phyloP scores from a whole-genome alignment of 345 rosid genomes.

The Euclidium syriacum region DNA sequence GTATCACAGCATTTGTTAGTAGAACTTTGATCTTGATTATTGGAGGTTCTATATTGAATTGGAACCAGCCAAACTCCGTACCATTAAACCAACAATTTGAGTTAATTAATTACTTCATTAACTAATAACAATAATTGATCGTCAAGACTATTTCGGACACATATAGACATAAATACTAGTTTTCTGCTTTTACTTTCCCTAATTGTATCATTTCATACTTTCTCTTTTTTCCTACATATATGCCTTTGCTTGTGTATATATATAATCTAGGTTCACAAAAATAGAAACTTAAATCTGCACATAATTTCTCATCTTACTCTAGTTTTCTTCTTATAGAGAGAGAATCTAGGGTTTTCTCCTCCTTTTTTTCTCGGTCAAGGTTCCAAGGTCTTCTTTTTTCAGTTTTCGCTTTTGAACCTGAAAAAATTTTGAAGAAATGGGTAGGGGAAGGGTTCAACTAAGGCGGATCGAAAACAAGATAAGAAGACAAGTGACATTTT shows the following conservation, averaged over 20 bases:
- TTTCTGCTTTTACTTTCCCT: slow-evolving; percentile 23
- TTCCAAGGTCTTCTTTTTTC: background rate
- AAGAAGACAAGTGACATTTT: slow-evolving; percentile 97
- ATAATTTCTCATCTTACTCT: slow-evolving; percentile 8
- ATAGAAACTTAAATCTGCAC: slow-evolving; percentile 2
- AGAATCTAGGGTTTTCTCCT: slow-evolving; percentile 25
- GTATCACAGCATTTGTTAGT: slow-evolving; percentile 5
- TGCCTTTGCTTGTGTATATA: background rate
- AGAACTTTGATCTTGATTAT: background rate
- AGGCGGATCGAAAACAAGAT: slow-evolving; percentile 98
- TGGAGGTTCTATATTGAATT: slow-evolving; percentile 4
- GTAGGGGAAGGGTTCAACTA: slow-evolving; percentile 97
- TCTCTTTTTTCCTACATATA: slow-evolving; percentile 12
- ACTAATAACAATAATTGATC: slow-evolving; percentile 6
- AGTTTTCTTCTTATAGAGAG: slow-evolving; percentile 2
- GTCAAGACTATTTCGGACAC: slow-evolving; percentile 18
- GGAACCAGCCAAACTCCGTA: slow-evolving; percentile 9
- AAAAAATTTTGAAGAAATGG: slow-evolving; percentile 39
- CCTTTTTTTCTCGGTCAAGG: background rate
- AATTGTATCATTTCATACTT: slow-evolving; percentile 29
- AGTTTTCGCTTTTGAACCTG: background rate
- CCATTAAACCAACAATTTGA: background rate
- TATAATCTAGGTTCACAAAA: background rate
- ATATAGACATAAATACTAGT: slow-evolving; percentile 12
- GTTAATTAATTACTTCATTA: background rate